Evolutionary conservation across 306 rosid species (phyloP).

Genomic region (Vigna unguiculata): DNA sequence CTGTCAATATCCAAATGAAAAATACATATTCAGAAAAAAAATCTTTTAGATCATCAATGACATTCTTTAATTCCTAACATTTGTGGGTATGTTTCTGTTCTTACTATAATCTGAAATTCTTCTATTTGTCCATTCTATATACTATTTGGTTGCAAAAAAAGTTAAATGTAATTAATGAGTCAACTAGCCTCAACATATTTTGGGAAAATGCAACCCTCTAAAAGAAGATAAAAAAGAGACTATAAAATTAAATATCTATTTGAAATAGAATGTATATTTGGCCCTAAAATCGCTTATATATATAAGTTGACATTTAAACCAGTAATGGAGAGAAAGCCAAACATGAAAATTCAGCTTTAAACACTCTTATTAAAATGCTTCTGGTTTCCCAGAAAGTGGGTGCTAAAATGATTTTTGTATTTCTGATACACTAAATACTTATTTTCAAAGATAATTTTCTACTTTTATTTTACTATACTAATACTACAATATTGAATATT

Average conservation of each 20-base stretch:
- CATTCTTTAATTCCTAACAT: constrained; percentile 18
- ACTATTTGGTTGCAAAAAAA: constrained; percentile 16
- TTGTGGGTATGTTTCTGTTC: neutral
- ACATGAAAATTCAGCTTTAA: constrained; percentile 9
- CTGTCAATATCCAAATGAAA: constrained; percentile 45
- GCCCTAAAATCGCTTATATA: constrained; percentile 11
- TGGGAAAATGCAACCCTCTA: neutral
- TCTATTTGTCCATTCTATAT: neutral
- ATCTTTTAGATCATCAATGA: neutral
- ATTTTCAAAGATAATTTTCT: neutral
- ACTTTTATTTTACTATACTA: neutral
- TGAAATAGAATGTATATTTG: constrained; percentile 12
- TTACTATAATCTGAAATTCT: constrained; percentile 8
- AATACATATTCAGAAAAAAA: neutral
- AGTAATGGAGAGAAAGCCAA: constrained; percentile 6
- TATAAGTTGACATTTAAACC: constrained; percentile 24
- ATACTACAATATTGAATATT: too few species aligned
- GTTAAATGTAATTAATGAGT: neutral
- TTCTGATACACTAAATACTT: neutral
- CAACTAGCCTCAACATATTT: neutral
- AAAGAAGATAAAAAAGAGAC: too few species aligned
- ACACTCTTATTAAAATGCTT: neutral
- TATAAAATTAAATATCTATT: too few species aligned
- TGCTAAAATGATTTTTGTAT: neutral
- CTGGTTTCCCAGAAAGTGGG: neutral